A percentile compares a stretch with the other conserved stretches of the same genome.
These are phyloP conservation scores for Phytophthora cryptogea DNA, from an alignment of 352 stramenopile species.

Conservation along the genomic window DNA sequence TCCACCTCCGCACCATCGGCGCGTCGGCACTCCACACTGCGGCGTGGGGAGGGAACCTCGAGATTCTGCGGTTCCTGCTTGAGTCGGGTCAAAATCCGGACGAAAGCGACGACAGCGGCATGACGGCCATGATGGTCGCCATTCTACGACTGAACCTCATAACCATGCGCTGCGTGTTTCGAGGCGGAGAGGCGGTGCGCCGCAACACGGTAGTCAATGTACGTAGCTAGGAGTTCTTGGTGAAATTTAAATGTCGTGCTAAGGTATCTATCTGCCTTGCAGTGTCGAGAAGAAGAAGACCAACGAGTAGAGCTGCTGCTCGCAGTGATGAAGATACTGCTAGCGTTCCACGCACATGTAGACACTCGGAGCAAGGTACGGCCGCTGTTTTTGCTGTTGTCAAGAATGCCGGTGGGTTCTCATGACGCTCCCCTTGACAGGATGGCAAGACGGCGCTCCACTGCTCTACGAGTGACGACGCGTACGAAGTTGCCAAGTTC, in stretches of 20 bases:
- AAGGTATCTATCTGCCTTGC: too few relatives aligned
- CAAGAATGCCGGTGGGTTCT: not conserved
- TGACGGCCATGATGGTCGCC: constrained; percentile 36
- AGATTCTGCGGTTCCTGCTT: constrained; percentile 29
- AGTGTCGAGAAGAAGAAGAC: constrained; percentile 32
- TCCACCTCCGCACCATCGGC: constrained; percentile 28
- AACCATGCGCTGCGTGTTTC: constrained; percentile 32
- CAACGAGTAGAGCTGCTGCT: constrained; percentile 5
- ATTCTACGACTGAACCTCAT: constrained; percentile 31
- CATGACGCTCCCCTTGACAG: constrained; percentile 4
- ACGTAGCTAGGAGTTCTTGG: not conserved
- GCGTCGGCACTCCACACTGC: constrained; percentile 33
- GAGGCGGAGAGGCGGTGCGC: constrained; percentile 10
- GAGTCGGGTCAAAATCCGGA: constrained; percentile 27
- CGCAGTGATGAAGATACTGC: constrained; percentile 13
- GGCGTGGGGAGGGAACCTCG: constrained; percentile 20
- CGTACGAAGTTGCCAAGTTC: constrained; percentile 30
- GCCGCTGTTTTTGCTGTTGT: not conserved
- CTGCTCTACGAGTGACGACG: constrained; percentile 24
- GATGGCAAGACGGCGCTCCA: constrained; percentile 35
- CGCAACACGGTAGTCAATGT: constrained; percentile 35
- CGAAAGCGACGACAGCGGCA: constrained; percentile 12
- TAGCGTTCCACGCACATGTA: constrained; percentile 12
- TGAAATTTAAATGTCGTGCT: not conserved
- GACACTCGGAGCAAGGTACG: constrained; percentile 21